These are phyloP conservation scores for Jimgerdemannia lactiflua DNA, from an alignment of 192 early-diverging fungal genomes.

Conservation along the genomic window DNA sequence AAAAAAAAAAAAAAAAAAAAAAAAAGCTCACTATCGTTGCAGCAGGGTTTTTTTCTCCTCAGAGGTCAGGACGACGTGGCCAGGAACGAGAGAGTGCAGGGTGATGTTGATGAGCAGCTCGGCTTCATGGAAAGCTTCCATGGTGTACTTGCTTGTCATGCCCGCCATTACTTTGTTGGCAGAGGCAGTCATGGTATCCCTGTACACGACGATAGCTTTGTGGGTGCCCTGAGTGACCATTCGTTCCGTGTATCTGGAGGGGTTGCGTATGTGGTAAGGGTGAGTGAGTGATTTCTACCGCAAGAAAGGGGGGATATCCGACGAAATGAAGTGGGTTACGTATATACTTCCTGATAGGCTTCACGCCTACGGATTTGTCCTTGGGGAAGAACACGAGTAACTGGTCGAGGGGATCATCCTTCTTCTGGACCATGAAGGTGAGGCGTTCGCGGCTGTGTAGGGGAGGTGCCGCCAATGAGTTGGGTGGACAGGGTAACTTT, in stretches of 20 bases:
- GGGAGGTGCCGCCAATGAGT: background rate
- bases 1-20: too few species aligned
- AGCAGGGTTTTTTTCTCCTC: conserved; percentile 93
- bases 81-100: conserved; percentile 89
- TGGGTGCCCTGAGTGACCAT: conserved; percentile 84
- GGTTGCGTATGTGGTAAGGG: background rate
- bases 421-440: conserved; percentile 83
- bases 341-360: conserved; percentile 83
- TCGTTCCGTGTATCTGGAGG: conserved; percentile 58
- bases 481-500: too few species aligned
- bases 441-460: conserved; percentile 63
- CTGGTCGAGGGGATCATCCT: conserved; percentile 77
- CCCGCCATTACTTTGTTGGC: conserved; percentile 80
- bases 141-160: conserved; percentile 61
- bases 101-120: conserved; percentile 98
- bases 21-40: conserved; percentile 75
- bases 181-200: conserved; percentile 76
- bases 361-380: conserved; percentile 84
- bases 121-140: conserved; percentile 89
- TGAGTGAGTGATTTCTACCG: too few species aligned
- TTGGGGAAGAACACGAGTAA: conserved; percentile 93
- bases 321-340: too few species aligned
- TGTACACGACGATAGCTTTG: conserved; percentile 84
- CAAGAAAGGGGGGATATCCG: conserved; percentile 6
- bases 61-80: conserved; percentile 79